Percentiles rank a stretch among this genome's conserved stretches.
Evolutionary conservation across 768 basidiomycete species (phyloP).

Genomic region (Cubamyces sp.): DNA sequence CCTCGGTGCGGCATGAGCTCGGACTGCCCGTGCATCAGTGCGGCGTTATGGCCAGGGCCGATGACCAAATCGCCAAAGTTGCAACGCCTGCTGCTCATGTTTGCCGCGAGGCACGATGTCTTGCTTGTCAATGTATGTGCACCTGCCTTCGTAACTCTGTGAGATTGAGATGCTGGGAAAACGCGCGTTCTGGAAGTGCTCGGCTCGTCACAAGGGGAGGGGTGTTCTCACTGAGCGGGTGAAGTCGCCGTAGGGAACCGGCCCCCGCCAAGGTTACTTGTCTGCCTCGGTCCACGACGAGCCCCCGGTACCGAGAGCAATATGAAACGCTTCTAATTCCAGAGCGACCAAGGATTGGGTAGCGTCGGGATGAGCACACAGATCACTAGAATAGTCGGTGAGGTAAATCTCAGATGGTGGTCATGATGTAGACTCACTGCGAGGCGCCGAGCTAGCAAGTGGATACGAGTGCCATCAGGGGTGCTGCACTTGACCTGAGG

Average conservation of each 20-base stretch:
- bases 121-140: conserved; percentile 5
- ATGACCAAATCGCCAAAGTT: conserved; percentile 3
- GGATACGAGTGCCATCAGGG: neutral
- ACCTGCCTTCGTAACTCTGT: conserved; percentile 9
- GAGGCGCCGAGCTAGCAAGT: neutral
- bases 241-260: conserved; percentile 8
- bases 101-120: conserved; percentile 28
- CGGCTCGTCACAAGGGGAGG: conserved; percentile 19
- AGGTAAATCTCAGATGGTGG: conserved; percentile 1
- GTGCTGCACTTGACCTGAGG: neutral
- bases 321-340: conserved; percentile 17
- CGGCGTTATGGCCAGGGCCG: conserved; percentile 17
- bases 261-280: neutral
- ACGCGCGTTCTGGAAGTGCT: conserved; percentile 15
- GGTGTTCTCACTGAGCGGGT: conserved; percentile 14
- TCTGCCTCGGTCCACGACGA: neutral
- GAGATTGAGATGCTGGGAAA: conserved; percentile 18
- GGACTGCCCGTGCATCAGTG: neutral
- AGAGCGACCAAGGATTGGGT: neutral
- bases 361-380: neutral
- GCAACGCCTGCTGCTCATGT: conserved; percentile 31
- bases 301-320: conserved; percentile 18
- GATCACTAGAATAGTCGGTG: neutral
- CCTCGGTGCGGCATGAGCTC: conserved; percentile 3
- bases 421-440: neutral